Evolutionary conservation across 306 rosid species (phyloP), one percentile per base, ranked within the genome.

Genomic region (Gleditsia sinensis): DNA sequence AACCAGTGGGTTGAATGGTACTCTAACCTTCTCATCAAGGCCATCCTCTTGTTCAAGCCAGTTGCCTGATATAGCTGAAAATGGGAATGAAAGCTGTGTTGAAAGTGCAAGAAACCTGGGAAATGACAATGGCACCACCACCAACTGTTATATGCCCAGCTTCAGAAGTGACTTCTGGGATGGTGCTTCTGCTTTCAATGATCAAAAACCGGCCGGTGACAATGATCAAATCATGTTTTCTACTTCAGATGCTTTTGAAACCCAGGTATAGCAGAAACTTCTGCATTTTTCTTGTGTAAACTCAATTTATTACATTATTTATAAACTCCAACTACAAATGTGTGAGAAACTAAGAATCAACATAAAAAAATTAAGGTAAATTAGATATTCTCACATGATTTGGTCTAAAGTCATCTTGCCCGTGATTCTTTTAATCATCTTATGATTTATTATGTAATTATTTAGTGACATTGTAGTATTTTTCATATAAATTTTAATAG

Each of bases 61-160:
- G 13, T 64, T 93, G 90, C 90, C 90, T 53, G 76, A 57, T 59
- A 91, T 93, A 21, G 78, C 85, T 49, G 96, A 93, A 73, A 79
- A 63, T 62, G 88, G 78, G 83, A 78, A 60, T 61, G 86, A 78
- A 75, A 76, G 32, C 62, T 64, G 75, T 79, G 85, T 40, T 20
- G 83, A 59, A 27, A 78, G 69, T 48, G n/a, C n/a, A n/a, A 81
- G 75, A 21, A 54, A 72, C 54, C 36, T 74, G 19, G 83, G 71
- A 51, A 79, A 85, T 81, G 79, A 51, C 42, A 69, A 65, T 69
- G 83, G 76, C n/a, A 58, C 58, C 49, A 65, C 8, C 14, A n/a
- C 75, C 21, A 81, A 68, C 24, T 67, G 42, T 63, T 80, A 65
- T 59, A 45, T 83, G 0, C 80, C 85, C 28, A 75, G 54, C 72